phyloP scores from a whole-genome alignment of 352 stramenopile genomes.

The Pythium brachiatum region DNA sequence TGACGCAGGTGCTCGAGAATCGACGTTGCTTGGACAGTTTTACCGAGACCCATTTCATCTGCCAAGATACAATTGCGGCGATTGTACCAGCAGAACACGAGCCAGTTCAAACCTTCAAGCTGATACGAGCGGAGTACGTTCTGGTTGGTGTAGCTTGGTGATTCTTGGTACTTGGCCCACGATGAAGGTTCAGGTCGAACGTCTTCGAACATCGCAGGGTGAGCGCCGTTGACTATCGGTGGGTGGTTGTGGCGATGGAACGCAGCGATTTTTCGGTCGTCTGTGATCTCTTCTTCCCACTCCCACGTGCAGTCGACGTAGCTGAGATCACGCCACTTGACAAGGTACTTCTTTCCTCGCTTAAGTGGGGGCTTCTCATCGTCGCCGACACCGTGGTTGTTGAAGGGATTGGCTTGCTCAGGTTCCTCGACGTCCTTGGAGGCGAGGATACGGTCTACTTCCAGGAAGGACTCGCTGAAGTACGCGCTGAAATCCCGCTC shows the following conservation, averaged over 20 bases:
- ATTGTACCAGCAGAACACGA: constrained; percentile 98
- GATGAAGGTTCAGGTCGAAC: constrained; percentile 68
- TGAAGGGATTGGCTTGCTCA: constrained; percentile 69
- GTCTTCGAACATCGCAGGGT: constrained; percentile 80
- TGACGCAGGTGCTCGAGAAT: constrained; percentile 95
- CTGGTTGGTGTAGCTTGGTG: constrained; percentile 91
- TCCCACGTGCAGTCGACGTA: constrained; percentile 91
- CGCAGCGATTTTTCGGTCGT: constrained; percentile 87
- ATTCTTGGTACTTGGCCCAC: constrained; percentile 89
- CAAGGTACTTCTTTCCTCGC: constrained; percentile 87
- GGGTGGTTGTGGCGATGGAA: constrained; percentile 87
- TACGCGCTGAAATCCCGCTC: constrained; percentile 80
- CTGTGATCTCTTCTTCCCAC: constrained; percentile 86
- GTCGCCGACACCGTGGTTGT: constrained; percentile 43
- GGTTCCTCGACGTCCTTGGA: constrained; percentile 78
- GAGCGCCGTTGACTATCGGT: constrained; percentile 79
- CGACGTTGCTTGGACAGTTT: constrained; percentile 90
- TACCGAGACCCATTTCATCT: constrained; percentile 90
- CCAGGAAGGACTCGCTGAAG: constrained; percentile 80
- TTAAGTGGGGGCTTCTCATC: constrained; percentile 54
- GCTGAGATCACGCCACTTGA: constrained; percentile 90
- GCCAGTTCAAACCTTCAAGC: constrained; percentile 98
- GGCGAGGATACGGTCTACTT: constrained; percentile 81
- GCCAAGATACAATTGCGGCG: constrained; percentile 91
- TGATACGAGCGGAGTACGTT: constrained; percentile 97